A percentile compares a stretch with the other conserved stretches of the same genome.
These are phyloP conservation scores for Populus alba DNA, from an alignment of 345 rosid species.

Conservation along the genomic window DNA sequence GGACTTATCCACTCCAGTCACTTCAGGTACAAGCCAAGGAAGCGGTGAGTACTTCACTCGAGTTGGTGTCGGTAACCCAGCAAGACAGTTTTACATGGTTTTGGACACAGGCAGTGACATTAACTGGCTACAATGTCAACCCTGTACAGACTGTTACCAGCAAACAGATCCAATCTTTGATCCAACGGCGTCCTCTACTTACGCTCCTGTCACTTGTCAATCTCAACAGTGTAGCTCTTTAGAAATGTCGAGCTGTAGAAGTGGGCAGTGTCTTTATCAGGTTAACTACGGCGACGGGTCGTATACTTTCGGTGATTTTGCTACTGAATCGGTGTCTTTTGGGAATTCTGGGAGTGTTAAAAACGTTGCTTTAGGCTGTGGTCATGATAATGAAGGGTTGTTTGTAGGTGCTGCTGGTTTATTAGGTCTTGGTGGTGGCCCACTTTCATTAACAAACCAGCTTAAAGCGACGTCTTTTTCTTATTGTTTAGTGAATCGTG, in stretches of 20 bases:
- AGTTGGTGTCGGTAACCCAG: slow-evolving; percentile 74
- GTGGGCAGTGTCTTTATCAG: slow-evolving; percentile 58
- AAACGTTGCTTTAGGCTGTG: slow-evolving; percentile 56
- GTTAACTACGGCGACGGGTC: slow-evolving; percentile 95
- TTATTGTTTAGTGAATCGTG: slow-evolving; percentile 85
- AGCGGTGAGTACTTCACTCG: slow-evolving; percentile 94
- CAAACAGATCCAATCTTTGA: slow-evolving; percentile 78
- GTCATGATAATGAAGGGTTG: slow-evolving; percentile 82
- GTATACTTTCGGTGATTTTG: slow-evolving; percentile 67
- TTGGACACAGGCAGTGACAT: slow-evolving; percentile 86
- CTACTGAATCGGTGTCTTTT: slow-evolving; percentile 71
- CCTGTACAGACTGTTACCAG: slow-evolving; percentile 75
- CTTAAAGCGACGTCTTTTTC: slow-evolving; percentile 75
- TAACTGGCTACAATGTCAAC: slow-evolving; percentile 84
- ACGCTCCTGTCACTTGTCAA: slow-evolving; percentile 48
- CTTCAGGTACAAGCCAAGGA: slow-evolving; percentile 74
- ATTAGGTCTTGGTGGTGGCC: slow-evolving; percentile 92
- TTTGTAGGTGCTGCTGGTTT: slow-evolving; percentile 82
- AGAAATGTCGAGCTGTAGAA: slow-evolving; percentile 50
- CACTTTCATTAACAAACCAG: slow-evolving; percentile 67
- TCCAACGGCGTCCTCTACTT: slow-evolving; percentile 66
- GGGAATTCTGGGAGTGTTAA: slow-evolving; percentile 12
- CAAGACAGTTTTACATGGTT: slow-evolving; percentile 58
- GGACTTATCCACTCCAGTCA: slow-evolving; percentile 60
- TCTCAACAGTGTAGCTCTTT: slow-evolving; percentile 55